phyloP scores from a whole-genome alignment of 306 rosid species.

The Cucumis melo region DNA sequence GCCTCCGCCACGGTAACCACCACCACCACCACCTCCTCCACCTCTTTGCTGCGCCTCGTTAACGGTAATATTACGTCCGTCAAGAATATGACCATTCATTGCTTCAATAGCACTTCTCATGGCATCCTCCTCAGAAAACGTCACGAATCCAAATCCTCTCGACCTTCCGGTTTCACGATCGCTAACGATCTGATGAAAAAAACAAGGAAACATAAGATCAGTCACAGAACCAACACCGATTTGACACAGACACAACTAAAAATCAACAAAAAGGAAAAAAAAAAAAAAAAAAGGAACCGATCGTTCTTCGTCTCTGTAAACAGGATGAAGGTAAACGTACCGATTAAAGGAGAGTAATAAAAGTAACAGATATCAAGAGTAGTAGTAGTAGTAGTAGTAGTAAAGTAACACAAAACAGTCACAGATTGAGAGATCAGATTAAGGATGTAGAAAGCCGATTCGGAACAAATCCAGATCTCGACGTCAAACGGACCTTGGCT shows the following conservation, averaged over 20 bases:
- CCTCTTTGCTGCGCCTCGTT: constrained; percentile 90
- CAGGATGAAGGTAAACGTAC: constrained; percentile 89
- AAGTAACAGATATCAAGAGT: constrained; percentile 33
- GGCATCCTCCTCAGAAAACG: constrained; percentile 54
- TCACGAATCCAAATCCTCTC: constrained; percentile 86
- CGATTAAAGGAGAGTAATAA: constrained; percentile 33
- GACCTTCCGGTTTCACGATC: constrained; percentile 96
- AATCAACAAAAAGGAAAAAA: neutral
- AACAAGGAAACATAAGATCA: neutral
- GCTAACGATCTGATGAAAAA: constrained; percentile 41
- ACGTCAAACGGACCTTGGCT: constrained; percentile 95
- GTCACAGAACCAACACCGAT: neutral
- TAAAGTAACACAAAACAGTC: constrained; percentile 59
- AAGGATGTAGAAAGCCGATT: constrained; percentile 37
- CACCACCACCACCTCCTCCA: constrained; percentile 36
- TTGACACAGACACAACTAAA: too few species aligned
- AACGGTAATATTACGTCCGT: constrained; percentile 85
- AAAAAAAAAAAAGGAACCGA: constrained; percentile 19
- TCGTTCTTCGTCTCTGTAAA: constrained; percentile 68
- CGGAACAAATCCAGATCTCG: constrained; percentile 57
- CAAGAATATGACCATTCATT: constrained; percentile 79
- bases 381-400: constrained; percentile 17
- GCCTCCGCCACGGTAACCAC: constrained; percentile 29
- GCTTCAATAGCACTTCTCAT: constrained; percentile 78
- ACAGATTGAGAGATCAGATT: constrained; percentile 41